Conservation (phyloP, 2,329 filamentous ascomycete species). For the Colletotrichum kahawae region DNA sequence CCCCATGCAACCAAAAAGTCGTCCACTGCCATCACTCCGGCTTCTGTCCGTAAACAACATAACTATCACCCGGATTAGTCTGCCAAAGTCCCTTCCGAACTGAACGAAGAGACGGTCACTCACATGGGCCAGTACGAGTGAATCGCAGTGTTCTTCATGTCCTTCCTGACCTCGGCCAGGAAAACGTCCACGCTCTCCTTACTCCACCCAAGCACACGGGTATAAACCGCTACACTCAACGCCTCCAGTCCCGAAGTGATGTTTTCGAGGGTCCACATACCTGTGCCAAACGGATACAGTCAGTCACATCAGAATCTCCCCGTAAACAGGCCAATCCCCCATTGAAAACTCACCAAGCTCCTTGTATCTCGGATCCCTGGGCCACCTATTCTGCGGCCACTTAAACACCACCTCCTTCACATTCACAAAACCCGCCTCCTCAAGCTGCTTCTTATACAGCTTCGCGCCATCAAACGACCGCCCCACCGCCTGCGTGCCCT, state of each 20-base stretch:
- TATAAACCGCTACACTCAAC: constrained; percentile 30
- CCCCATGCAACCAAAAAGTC: too few relatives aligned
- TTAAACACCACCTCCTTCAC: constrained; percentile 48
- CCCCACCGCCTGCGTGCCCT: constrained; percentile 25
- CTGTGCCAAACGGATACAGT: neutral
- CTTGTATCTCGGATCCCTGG: constrained; percentile 51
- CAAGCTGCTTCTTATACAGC: constrained; percentile 42
- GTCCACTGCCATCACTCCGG: neutral
- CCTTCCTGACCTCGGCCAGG: constrained; percentile 28
- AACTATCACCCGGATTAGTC: neutral
- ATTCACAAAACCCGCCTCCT: constrained; percentile 54
- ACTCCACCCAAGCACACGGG: constrained; percentile 29
- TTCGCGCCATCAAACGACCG: constrained; percentile 32
- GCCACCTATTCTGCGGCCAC: constrained; percentile 53
- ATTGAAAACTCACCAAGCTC: constrained; percentile 38
- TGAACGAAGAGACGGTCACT: neutral
- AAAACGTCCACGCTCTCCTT: constrained; percentile 27
- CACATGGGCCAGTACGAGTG: constrained; percentile 27
- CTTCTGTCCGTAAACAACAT: constrained; percentile 20
- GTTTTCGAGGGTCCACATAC: constrained; percentile 26
- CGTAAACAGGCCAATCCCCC: neutral
- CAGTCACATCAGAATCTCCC: neutral
- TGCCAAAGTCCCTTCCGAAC: too few relatives aligned
- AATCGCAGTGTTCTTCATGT: constrained; percentile 27
- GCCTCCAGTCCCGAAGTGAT: constrained; percentile 28